These are phyloP conservation scores for Saccharomycopsis sp. DNA, from an alignment of 805 yeast species.

Conservation along the genomic window DNA sequence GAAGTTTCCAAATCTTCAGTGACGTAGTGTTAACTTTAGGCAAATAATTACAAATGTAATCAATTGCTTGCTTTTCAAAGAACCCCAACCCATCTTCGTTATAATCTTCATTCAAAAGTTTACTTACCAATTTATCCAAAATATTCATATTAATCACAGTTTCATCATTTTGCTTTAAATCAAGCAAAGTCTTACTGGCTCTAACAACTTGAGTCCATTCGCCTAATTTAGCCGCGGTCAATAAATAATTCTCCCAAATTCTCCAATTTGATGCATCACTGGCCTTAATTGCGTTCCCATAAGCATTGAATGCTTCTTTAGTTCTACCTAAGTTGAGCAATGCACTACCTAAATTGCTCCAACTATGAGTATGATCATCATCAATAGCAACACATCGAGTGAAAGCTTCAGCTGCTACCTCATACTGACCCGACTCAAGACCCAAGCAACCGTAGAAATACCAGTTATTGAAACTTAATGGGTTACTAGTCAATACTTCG, in stretches of 20 bases:
- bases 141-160: conserved; percentile 74
- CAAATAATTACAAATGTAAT: conserved; percentile 59
- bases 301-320: conserved; percentile 78
- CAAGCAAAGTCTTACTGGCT: conserved; percentile 62
- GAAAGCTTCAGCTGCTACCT: conserved; percentile 84
- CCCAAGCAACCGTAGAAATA: conserved; percentile 90
- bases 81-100: conserved; percentile 36
- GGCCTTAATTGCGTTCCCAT: conserved; percentile 66
- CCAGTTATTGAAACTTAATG: conserved; percentile 78
- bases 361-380: conserved; percentile 70
- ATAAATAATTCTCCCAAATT: conserved; percentile 80
- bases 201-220: conserved; percentile 84
- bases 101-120: conserved; percentile 47
- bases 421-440: conserved; percentile 61
- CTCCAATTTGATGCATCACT: conserved; percentile 78
- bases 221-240: conserved; percentile 73
- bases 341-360: conserved; percentile 90
- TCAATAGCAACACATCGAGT: conserved; percentile 84
- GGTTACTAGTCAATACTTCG: conserved; percentile 67
- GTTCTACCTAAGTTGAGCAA: conserved; percentile 55
- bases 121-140: conserved; percentile 63
- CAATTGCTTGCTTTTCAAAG: conserved; percentile 64
- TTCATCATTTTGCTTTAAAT: conserved; percentile 44
- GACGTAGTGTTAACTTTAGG: conserved; percentile 61
- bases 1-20: conserved; percentile 65